A percentile compares a stretch with the other conserved stretches of the same genome.
Evolutionary conservation across 1,284 basidiomycete species (phyloP).

Genomic region (Heterobasidion occidentale): DNA sequence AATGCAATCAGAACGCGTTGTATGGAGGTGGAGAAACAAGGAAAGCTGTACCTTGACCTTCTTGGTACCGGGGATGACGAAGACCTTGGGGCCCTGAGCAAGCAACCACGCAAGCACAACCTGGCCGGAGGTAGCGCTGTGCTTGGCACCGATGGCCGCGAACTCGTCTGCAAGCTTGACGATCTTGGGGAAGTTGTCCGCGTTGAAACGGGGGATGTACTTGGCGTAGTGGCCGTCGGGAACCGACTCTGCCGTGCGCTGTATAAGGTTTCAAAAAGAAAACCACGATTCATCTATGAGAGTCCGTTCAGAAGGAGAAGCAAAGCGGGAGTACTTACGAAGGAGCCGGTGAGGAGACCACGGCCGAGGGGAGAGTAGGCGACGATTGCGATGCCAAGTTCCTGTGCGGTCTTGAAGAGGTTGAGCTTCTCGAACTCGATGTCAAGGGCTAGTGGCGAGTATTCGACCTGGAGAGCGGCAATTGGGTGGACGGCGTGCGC

Average conservation of each 20-base stretch:
- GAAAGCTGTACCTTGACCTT: constrained; percentile 13
- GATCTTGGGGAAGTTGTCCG: constrained; percentile 52
- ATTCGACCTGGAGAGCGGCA: constrained; percentile 51
- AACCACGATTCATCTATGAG: constrained; percentile 34
- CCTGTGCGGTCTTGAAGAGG: constrained; percentile 39
- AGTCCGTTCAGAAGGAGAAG: not conserved
- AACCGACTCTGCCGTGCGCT: constrained; percentile 11
- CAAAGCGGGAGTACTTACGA: constrained; percentile 20
- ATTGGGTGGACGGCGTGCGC: constrained; percentile 57
- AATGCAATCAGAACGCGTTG: no score
- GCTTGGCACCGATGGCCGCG: constrained; percentile 31
- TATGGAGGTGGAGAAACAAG: not conserved
- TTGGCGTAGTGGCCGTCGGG: constrained; percentile 6
- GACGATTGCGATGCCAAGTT: constrained; percentile 45
- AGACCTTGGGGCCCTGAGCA: constrained; percentile 27
- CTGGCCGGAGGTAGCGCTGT: constrained; percentile 45
- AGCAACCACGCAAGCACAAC: constrained; percentile 53
- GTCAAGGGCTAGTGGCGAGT: constrained; percentile 42
- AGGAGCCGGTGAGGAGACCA: constrained; percentile 53
- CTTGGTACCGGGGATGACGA: constrained; percentile 31
- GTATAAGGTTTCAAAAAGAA: not conserved
- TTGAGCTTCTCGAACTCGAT: constrained; percentile 41
- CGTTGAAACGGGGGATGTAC: constrained; percentile 19
- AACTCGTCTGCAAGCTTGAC: constrained; percentile 41
- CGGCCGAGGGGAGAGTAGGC: constrained; percentile 59